These are phyloP conservation scores for Saccharomyces hybrid DNA, from an alignment of 1,139 yeast species.

Conservation along the genomic window DNA sequence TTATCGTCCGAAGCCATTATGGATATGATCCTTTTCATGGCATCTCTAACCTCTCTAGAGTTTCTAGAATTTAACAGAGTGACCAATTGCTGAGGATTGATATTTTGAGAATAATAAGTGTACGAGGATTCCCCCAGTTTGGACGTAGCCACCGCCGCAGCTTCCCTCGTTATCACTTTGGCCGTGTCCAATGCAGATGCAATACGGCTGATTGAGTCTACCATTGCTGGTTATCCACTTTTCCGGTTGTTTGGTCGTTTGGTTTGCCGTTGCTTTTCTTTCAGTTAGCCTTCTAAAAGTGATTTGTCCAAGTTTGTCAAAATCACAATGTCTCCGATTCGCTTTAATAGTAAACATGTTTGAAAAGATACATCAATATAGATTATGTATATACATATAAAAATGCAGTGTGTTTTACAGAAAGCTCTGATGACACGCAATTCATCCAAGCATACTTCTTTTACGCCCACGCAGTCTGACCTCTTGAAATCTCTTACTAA, in stretches of 20 bases:
- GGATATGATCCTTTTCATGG: conserved; percentile 69
- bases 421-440: not conserved
- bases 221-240: conserved; percentile 32
- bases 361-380: not conserved
- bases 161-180: conserved; percentile 68
- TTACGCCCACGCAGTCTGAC: conserved; percentile 90
- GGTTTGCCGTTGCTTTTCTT: not conserved
- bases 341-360: not conserved
- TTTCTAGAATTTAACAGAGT: conserved; percentile 59
- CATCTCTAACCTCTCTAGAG: conserved; percentile 65
- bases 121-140: conserved; percentile 49
- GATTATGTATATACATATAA: not conserved
- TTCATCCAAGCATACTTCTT: conserved; percentile 81
- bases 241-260: not conserved
- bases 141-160: conserved; percentile 72
- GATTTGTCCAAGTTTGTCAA: not conserved
- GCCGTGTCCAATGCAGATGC: conserved; percentile 72
- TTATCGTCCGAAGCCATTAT: conserved; percentile 56
- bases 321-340: not conserved
- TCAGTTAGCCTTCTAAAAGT: not conserved
- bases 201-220: conserved; percentile 44
- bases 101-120: conserved; percentile 34
- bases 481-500: conserved; percentile 60
- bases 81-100: conserved; percentile 56
- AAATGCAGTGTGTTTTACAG: not conserved